Evolutionary conservation across 352 stramenopile species (phyloP).

Genomic region (Globisporangium spinosum): DNA sequence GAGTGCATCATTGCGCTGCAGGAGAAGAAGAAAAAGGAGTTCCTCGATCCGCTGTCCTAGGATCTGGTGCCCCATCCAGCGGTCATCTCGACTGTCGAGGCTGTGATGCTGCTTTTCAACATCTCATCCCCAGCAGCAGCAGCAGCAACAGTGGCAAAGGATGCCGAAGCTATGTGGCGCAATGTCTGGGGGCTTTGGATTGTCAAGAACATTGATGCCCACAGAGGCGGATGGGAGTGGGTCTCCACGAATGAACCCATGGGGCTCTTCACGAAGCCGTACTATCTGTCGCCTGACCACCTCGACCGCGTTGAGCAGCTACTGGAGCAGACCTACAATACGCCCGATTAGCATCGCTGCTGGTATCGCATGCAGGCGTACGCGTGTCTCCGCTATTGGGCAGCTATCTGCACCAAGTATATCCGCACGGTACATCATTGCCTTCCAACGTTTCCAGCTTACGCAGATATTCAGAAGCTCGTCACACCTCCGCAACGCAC

Average conservation of each 20-base stretch:
- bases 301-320: conserved; percentile 36
- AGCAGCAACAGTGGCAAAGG: not conserved
- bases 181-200: conserved; percentile 62
- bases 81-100: conserved; percentile 43
- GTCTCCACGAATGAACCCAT: conserved; percentile 54
- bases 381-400: conserved; percentile 45
- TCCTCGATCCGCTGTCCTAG: conserved; percentile 62
- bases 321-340: conserved; percentile 20
- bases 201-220: conserved; percentile 73
- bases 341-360: conserved; percentile 29
- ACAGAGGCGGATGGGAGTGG: conserved; percentile 64
- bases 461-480: conserved; percentile 39
- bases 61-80: conserved; percentile 43
- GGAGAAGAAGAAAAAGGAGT: conserved; percentile 48
- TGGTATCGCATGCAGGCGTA: conserved; percentile 65
- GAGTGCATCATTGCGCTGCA: conserved; percentile 59
- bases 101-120: conserved; percentile 59
- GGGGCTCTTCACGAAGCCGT: conserved; percentile 72
- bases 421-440: conserved; percentile 56
- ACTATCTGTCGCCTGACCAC: conserved; percentile 37
- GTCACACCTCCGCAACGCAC: conserved; percentile 44
- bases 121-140: conserved; percentile 19
- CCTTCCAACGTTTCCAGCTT: conserved; percentile 38
- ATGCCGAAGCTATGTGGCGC: conserved; percentile 41
- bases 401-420: conserved; percentile 39